Percentiles rank a stretch among this genome's conserved stretches.
Evolutionary conservation across 192 early-diverging fungal genomes (phyloP).

Genomic region (Chytriomyces sp.): DNA sequence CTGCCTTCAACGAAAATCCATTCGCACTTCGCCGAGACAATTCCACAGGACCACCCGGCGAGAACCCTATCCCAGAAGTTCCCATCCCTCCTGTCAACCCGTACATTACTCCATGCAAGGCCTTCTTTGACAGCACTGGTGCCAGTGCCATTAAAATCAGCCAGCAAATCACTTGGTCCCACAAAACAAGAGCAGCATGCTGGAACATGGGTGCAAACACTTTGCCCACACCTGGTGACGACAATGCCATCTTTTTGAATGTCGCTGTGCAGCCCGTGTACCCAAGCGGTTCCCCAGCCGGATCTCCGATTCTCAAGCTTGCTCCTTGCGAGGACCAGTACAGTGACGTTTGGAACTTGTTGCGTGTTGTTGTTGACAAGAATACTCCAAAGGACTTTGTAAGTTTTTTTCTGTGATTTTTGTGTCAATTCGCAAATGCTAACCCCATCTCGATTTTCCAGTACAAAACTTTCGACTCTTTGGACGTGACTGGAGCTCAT

Average conservation of each 20-base stretch:
- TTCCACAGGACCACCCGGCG: constrained; percentile 5
- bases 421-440: neutral
- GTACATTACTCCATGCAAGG: constrained; percentile 11
- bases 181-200: constrained; percentile 24
- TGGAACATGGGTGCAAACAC: constrained; percentile 38
- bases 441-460: neutral
- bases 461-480: constrained; percentile 23
- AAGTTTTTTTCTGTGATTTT: neutral
- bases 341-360: constrained; percentile 33
- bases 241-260: constrained; percentile 10
- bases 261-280: constrained; percentile 23
- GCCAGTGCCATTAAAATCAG: constrained; percentile 7
- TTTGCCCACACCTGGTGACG: neutral
- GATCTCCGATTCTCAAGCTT: constrained; percentile 15
- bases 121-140: constrained; percentile 27
- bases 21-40: constrained; percentile 16
- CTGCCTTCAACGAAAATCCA: constrained; percentile 26
- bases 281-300: constrained; percentile 35
- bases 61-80: neutral
- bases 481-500: neutral
- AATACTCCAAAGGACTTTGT: constrained; percentile 20
- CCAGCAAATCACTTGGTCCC: constrained; percentile 18
- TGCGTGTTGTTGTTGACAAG: constrained; percentile 15
- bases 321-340: constrained; percentile 25
- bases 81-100: constrained; percentile 22